Conservation (phyloP, 805 yeast species). For the Candida ficus region DNA sequence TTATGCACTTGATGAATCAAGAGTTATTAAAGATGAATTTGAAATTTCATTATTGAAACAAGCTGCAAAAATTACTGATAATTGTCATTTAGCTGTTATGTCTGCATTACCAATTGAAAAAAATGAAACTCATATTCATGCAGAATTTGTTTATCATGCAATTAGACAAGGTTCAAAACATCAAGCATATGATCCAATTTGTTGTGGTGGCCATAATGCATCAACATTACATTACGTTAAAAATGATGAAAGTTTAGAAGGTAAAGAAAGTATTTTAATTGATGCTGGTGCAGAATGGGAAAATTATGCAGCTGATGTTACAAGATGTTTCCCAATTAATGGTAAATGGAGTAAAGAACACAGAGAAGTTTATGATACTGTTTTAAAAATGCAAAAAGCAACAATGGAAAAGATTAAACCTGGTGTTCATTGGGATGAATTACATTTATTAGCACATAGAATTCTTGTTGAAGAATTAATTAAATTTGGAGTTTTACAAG, state of each 20-base stretch:
- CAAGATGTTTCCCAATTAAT: conserved; percentile 87
- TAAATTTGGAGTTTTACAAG: conserved; percentile 70
- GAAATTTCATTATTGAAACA: conserved; percentile 73
- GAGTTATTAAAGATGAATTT: conserved; percentile 77
- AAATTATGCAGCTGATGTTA: conserved; percentile 88
- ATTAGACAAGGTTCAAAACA: conserved; percentile 88
- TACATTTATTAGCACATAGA: conserved; percentile 76
- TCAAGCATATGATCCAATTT: conserved; percentile 90
- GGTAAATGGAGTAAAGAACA: conserved; percentile 92
- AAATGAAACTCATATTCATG: conserved; percentile 90
- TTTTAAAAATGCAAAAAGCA: conserved; percentile 72
- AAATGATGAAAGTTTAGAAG: conserved; percentile 61
- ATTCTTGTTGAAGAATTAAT: conserved; percentile 68
- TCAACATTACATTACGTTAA: conserved; percentile 87
- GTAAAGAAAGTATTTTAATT: conserved; percentile 64
- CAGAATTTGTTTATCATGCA: conserved; percentile 91
- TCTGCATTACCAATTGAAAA: conserved; percentile 82
- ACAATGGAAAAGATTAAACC: conserved; percentile 74
- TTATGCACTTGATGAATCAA: conserved; percentile 80
- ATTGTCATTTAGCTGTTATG: conserved; percentile 89
- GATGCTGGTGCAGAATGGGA: conserved; percentile 99
- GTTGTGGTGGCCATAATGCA: conserved; percentile 90
- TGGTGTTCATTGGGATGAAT: conserved; percentile 79
- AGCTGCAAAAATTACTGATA: conserved; percentile 83
- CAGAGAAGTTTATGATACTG: conserved; percentile 72